Percentiles rank a stretch among this genome's conserved stretches.
phyloP scores from a whole-genome alignment of 352 stramenopile species.

The Phytophthora lateralis region DNA sequence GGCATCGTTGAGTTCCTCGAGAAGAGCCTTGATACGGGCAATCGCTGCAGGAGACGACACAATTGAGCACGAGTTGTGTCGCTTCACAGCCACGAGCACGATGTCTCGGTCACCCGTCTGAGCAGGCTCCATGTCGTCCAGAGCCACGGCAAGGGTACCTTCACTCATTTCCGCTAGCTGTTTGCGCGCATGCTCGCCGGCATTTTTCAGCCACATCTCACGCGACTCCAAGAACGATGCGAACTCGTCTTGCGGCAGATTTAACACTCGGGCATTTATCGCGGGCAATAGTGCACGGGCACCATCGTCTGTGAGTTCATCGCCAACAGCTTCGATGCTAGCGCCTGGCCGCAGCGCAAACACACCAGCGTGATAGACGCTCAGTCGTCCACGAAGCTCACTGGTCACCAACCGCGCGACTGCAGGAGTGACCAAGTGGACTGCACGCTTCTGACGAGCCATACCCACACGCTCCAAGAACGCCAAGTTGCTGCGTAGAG shows the following conservation, averaged over 20 bases:
- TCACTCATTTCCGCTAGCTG: slow-evolving; percentile 59
- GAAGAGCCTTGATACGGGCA: slow-evolving; percentile 69
- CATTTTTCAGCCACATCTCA: slow-evolving; percentile 82
- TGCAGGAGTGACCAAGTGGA: slow-evolving; percentile 67
- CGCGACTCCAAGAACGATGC: slow-evolving; percentile 60
- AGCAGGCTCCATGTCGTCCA: slow-evolving; percentile 83
- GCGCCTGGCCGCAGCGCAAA: slow-evolving; percentile 42
- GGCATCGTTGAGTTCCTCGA: slow-evolving; percentile 68
- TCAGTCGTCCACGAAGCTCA: slow-evolving; percentile 48
- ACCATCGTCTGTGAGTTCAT: slow-evolving; percentile 73
- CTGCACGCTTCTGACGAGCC: slow-evolving; percentile 61
- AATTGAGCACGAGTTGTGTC: slow-evolving; percentile 82
- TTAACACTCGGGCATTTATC: slow-evolving; percentile 54
- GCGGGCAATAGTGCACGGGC: slow-evolving; percentile 61
- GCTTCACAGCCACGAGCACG: slow-evolving; percentile 58
- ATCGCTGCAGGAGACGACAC: slow-evolving; percentile 62
- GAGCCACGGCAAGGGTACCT: slow-evolving; percentile 64
- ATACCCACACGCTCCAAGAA: slow-evolving; percentile 75
- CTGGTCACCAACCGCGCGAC: slow-evolving; percentile 54
- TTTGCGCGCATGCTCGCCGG: slow-evolving; percentile 54
- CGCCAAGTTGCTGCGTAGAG: slow-evolving; percentile 33
- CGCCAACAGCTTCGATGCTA: slow-evolving; percentile 28
- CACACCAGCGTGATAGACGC: slow-evolving; percentile 72
- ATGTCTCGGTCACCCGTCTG: slow-evolving; percentile 80
- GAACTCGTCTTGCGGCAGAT: slow-evolving; percentile 72